Percentiles rank a stretch among this genome's conserved stretches.
Conservation (phyloP, 1,284 basidiomycete genomes). For the Pseudozyma sp. region DNA sequence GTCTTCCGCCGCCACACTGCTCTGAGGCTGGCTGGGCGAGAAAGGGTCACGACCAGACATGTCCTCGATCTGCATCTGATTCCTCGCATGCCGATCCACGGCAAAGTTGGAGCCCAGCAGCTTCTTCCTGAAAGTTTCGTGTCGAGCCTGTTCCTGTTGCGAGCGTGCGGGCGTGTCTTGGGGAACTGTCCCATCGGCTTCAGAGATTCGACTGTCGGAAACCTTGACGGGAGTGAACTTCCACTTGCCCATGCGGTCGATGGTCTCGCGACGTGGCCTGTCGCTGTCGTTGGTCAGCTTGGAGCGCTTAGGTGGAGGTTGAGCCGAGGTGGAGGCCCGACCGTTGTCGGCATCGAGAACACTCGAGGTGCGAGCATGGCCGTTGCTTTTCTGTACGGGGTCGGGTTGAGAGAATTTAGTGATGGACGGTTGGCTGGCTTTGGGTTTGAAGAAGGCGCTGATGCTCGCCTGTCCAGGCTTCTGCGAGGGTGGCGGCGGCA, state of each 20-base stretch:
- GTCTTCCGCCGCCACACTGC: not conserved
- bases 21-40: constrained; percentile 1
- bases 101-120: constrained; percentile 38
- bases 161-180: constrained; percentile 8
- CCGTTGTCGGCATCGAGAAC: constrained; percentile 13
- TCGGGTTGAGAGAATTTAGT: constrained; percentile 41
- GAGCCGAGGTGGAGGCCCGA: constrained; percentile 8
- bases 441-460: constrained; percentile 56
- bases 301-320: constrained; percentile 30
- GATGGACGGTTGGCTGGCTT: constrained; percentile 8
- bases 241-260: constrained; percentile 44
- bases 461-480: constrained; percentile 41
- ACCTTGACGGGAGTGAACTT: constrained; percentile 11
- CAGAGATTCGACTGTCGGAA: not conserved
- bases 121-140: constrained; percentile 33
- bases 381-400: constrained; percentile 7
- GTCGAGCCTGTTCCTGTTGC: constrained; percentile 11
- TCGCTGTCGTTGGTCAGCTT: constrained; percentile 20
- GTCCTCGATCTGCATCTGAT: constrained; percentile 35
- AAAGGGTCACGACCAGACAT: constrained; percentile 24
- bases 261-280: constrained; percentile 26
- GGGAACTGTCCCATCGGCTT: not conserved
- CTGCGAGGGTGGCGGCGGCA: constrained; percentile 32
- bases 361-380: constrained; percentile 6
- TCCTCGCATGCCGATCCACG: constrained; percentile 32